Conservation (phyloP, 208 protist genomes). For the Histomonas meleagridis region DNA sequence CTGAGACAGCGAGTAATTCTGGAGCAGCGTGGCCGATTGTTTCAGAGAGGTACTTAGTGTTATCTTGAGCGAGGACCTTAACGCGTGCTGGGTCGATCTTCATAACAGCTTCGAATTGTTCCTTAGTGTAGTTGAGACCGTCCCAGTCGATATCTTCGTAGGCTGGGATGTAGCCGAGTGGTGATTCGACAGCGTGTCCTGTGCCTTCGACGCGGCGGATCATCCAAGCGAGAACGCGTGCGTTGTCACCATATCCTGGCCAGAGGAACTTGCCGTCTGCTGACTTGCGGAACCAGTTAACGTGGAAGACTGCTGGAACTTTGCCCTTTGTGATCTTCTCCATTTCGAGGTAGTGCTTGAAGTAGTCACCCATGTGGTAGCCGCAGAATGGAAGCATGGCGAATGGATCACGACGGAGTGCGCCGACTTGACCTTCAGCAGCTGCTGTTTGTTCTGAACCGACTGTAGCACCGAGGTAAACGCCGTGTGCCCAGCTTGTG, state of each 20-base stretch:
- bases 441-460: slow-evolving; percentile 61
- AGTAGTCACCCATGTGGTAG: slow-evolving; percentile 69
- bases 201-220: slow-evolving; percentile 15
- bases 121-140: not conserved
- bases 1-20: not conserved
- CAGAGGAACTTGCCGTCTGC: slow-evolving; percentile 56
- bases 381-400: slow-evolving; percentile 67
- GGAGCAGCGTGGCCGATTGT: not conserved
- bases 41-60: not conserved
- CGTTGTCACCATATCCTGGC: slow-evolving; percentile 65
- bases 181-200: not conserved
- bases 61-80: not conserved
- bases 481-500: slow-evolving; percentile 61
- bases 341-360: slow-evolving; percentile 57
- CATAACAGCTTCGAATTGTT: not conserved
- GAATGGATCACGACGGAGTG: slow-evolving; percentile 59
- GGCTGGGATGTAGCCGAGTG: not conserved
- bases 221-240: slow-evolving; percentile 41
- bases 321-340: not conserved
- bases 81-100: not conserved
- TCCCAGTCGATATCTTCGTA: not conserved
- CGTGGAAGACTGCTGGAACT: slow-evolving; percentile 61
- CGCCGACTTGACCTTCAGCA: slow-evolving; percentile 49
- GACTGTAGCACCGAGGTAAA: slow-evolving; percentile 56
- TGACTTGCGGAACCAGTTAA: slow-evolving; percentile 64